phyloP scores from a whole-genome alignment of 305 asterid genomes.

The Fraxinus angustifolia region DNA sequence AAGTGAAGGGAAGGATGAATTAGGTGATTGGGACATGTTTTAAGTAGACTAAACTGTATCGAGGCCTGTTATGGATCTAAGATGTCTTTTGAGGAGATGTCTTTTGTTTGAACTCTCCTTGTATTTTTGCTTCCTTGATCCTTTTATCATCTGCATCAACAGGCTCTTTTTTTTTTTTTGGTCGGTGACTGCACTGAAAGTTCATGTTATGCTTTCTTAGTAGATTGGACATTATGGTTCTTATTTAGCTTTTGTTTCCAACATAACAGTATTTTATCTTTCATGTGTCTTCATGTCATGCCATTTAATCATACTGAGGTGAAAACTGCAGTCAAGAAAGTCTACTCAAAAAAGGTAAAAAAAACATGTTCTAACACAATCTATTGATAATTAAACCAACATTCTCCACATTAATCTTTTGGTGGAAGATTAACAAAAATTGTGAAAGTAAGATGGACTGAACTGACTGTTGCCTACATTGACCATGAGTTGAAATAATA shows the following conservation, averaged over 20 bases:
- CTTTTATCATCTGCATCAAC: neutral
- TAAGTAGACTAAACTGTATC: neutral
- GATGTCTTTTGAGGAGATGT: neutral
- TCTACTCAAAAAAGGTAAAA: conserved; percentile 74
- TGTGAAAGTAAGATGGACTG: conserved; percentile 2
- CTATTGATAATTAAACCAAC: neutral
- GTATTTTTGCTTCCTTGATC: neutral
- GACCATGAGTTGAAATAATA: conserved; percentile 17
- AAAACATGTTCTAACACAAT: conserved; percentile 11
- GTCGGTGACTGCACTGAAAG: neutral
- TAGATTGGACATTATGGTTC: conserved; percentile 11
- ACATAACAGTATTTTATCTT: conserved; percentile 15
- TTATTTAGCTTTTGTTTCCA: conserved; percentile 9
- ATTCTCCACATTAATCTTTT: conserved; percentile 14
- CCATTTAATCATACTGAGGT: conserved; percentile 28
- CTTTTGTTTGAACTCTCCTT: neutral
- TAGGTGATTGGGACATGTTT: neutral
- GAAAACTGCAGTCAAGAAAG: conserved; percentile 60
- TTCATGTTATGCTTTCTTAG: conserved; percentile 4
- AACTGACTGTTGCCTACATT: conserved; percentile 5
- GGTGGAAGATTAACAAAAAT: neutral
- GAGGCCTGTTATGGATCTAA: neutral
- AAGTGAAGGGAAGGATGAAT: neutral
- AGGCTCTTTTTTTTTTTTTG: neutral
- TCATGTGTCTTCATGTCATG: conserved; percentile 25